Evolutionary conservation across 345 rosid species (phyloP), one percentile per base, ranked within the genome.

Genomic region (Durio zibethinus): DNA sequence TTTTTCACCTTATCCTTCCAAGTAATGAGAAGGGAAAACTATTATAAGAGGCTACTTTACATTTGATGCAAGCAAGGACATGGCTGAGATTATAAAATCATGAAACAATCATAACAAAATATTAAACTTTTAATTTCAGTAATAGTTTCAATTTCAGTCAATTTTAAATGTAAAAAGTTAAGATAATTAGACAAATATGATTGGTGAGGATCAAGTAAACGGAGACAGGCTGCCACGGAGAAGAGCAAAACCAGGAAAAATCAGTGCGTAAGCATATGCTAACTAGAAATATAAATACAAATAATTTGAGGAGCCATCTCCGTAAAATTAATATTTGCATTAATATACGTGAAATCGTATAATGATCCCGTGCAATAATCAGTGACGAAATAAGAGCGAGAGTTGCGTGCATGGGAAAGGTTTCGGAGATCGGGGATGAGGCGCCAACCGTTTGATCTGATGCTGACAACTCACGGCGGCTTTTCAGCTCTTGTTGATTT

Each of bases 401-500:
- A 50, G 82, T 88, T 85, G 88, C 91, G 87, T 86, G 91, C 88
- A 85, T 83, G 91, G 84, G 52, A 74, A 73, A 82, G 27, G 66
- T 64, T 77, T 78, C 77, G 77, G 43, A 50, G 61, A 82, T 81
- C 88, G 80, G 5, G 77, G 45, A 33, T 14, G 80, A 65, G 79
- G 52, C 73, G 82, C 81, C 90, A 83, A 57, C 84, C 82, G 87
- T 80, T 69, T 54, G 31, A 4, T 47, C n/a, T 38, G 74, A 78
- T 56, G 83, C 73, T 66, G 73, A 83, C 86, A 10, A 54, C 47
- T 59, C 31, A 7, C 15, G 35, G n/a, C 60, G 47, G 5, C 73
- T 33, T 36, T 21, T 5, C 1, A 25, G 9, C 11, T 42, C 14
- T 36, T 76, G 8, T 76, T 66, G 4, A 27, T 75, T 75, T 61